Conservation (phyloP, 306 rosid genomes). For the Trifolium subterraneum region DNA sequence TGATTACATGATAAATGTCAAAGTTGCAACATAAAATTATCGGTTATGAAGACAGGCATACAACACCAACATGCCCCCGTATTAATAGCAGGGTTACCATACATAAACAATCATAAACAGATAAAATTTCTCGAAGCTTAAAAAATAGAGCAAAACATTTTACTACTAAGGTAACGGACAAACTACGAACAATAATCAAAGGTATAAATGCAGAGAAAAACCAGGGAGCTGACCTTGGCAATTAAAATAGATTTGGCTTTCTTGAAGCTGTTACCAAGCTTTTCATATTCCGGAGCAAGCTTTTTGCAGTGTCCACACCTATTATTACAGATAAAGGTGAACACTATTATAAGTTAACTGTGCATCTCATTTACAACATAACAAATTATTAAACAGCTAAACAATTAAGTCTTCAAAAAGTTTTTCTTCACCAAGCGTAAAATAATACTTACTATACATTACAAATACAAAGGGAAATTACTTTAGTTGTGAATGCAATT, state of each 20-base stretch:
- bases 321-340: conserved; percentile 2
- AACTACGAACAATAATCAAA: conserved; percentile 19
- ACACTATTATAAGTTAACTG: neutral
- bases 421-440: neutral
- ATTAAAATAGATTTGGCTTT: conserved; percentile 82
- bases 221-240: conserved; percentile 69
- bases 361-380: conserved; percentile 3
- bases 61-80: conserved; percentile 24
- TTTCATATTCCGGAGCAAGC: conserved; percentile 97
- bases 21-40: conserved; percentile 21
- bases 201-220: conserved; percentile 18
- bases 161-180: neutral
- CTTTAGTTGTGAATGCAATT: neutral
- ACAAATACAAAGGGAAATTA: neutral
- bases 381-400: neutral
- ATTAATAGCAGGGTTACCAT: neutral
- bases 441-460: neutral
- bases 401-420: conserved; percentile 3
- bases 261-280: conserved; percentile 85
- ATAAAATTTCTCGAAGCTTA: conserved; percentile 5
- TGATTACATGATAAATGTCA: conserved; percentile 16
- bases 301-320: conserved; percentile 99
- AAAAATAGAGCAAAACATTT: neutral
- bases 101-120: conserved; percentile 1
- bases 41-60: neutral